Evolutionary conservation across 495 filamentous ascomycete genomes (phyloP), one percentile per base, ranked within the genome.

Genomic region (Lentithecium fluviatile): DNA sequence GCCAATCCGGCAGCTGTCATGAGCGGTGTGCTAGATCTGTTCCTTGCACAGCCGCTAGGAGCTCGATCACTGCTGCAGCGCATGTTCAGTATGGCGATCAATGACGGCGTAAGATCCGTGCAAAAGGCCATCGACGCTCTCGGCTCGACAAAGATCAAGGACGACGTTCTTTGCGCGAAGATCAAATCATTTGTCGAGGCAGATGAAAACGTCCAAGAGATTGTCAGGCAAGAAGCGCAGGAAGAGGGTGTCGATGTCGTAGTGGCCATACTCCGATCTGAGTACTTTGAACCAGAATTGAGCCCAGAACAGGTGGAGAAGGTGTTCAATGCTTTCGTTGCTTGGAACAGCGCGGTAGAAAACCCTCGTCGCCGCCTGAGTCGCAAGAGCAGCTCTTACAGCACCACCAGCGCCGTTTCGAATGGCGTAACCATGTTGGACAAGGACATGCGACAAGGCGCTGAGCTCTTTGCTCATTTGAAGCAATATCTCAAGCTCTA

Each of bases 1-100:
- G 91, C 94, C 34, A 98, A 98, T 65, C 94, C 94, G 11, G 93
- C 95, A 1, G 88, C 88, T 2, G 94, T 98, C 64, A 97, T 98
- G 95, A 85, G 83, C 6, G 87, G 88, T 24, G 85, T 97, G 42
- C 79, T 98, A 20, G 95, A 98, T 71, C 79, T 98, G 24, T 98
- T 98, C 76, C 79, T 97, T 26, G 95, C 95, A 15, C 93, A 96
- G 59, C 94, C 94, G 0, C 94, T 97, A 63, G 91, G 91, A 7
- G 82, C 92, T 10, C 84, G 89, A 40, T 96, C 91, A 12, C 77
- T 98, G 11, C 82, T 97, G 75, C 93, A 97, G 74, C 83, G 93
- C 1, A 95, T 97, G 48, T 92, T 97, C 68, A 88, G 89, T 0
- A 81, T 96, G 76, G 94, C 93, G 0, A 78, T 98, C 29, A 86